Conservation (phyloP, 345 rosid genomes). For the Acer negundo region DNA sequence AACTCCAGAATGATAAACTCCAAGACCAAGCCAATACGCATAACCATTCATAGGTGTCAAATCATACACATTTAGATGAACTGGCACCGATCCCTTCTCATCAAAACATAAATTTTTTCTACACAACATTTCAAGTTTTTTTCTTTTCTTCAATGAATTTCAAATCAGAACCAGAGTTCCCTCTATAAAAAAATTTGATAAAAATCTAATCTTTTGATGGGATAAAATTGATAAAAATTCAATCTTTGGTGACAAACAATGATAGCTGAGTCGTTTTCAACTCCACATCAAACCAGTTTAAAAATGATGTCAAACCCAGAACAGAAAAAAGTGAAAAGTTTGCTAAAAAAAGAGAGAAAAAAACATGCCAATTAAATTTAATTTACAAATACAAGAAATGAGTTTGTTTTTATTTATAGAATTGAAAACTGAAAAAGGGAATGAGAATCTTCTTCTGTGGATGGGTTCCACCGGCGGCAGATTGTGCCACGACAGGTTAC, state of each 20-base stretch:
- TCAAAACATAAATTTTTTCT: constrained; percentile 47
- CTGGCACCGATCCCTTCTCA: constrained; percentile 83
- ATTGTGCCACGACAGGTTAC: constrained; percentile 27
- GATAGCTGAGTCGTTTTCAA: constrained; percentile 17
- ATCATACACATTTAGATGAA: constrained; percentile 92
- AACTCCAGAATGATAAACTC: constrained; percentile 96
- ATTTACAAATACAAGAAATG: not conserved
- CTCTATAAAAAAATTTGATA: not conserved
- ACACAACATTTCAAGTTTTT: constrained; percentile 56
- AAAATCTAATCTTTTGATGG: not conserved
- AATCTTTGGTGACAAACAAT: constrained; percentile 4
- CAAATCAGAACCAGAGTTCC: not conserved
- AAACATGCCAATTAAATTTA: not conserved
- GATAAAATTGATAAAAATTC: not conserved
- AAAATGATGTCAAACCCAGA: not conserved
- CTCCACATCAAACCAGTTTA: constrained; percentile 3
- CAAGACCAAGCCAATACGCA: constrained; percentile 97
- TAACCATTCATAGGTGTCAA: constrained; percentile 94
- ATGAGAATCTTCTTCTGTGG: constrained; percentile 35
- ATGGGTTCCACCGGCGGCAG: constrained; percentile 35
- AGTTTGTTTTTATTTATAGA: not conserved
- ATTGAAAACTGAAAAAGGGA: constrained; percentile 26
- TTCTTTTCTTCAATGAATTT: no score
- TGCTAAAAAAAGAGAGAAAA: not conserved
- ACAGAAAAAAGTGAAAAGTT: not conserved